Evolutionary conservation across 2,329 filamentous ascomycete genomes (phyloP).

Genomic region (Botrytis fragariae): DNA sequence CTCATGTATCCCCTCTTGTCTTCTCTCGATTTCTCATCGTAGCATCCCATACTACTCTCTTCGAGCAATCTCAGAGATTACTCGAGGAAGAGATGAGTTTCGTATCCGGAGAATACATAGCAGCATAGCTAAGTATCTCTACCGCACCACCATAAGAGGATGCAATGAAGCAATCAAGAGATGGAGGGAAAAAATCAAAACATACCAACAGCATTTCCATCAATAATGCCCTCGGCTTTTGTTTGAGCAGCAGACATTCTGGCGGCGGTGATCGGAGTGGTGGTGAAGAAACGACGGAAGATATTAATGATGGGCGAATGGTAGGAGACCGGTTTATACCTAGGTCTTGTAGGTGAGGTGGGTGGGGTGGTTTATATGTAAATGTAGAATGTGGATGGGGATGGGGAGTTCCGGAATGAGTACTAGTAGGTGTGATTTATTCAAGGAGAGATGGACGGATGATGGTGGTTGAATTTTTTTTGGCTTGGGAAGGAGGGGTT

Average conservation of each 20-base stretch:
- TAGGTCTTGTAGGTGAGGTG: constrained; percentile 18
- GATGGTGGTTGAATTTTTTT: background rate
- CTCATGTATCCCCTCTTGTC: too few species aligned
- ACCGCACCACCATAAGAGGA: background rate
- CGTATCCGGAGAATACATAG: too few species aligned
- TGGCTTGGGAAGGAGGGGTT: background rate
- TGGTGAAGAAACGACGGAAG: constrained; percentile 68
- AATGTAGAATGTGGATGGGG: background rate
- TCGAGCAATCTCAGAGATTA: too few species aligned
- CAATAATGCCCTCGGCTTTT: constrained; percentile 83
- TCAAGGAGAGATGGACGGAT: background rate
- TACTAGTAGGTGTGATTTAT: background rate
- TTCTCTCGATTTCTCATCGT: background rate
- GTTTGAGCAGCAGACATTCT: constrained; percentile 79
- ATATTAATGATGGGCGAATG: constrained; percentile 56
- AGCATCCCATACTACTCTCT: background rate
- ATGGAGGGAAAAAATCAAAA: constrained; percentile 22
- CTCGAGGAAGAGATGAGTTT: background rate
- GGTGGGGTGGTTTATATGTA: constrained; percentile 6
- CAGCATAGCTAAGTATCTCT: too few species aligned
- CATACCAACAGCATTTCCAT: constrained; percentile 82
- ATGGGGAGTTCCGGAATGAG: background rate
- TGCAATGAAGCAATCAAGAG: background rate
- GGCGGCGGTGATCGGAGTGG: constrained; percentile 55
- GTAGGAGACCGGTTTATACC: constrained; percentile 3